Evolutionary conservation across 257 asterid genomes (phyloP).

Genomic region (Phtheirospermum japonicum): DNA sequence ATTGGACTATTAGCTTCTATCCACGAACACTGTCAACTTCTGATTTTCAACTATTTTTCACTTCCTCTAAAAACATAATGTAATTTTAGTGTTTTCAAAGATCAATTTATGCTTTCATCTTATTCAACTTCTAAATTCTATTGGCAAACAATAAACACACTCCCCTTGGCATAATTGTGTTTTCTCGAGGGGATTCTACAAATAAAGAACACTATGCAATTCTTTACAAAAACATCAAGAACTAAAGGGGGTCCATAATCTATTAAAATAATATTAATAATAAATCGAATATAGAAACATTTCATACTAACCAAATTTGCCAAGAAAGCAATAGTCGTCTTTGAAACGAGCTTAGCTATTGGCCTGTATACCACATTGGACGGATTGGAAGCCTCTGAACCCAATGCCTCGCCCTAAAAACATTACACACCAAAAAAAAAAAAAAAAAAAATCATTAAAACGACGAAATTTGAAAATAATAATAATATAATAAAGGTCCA

Average conservation of each 20-base stretch:
- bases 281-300: background rate
- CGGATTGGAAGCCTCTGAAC: constrained; percentile 28
- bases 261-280: background rate
- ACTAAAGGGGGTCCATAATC: background rate
- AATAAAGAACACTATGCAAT: background rate
- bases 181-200: constrained; percentile 1
- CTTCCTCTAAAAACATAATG: no score
- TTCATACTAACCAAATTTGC: constrained; percentile 59
- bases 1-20: background rate
- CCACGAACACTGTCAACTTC: background rate
- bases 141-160: no score
- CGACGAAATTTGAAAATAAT: background rate
- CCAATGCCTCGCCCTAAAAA: constrained; percentile 41
- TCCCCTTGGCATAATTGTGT: no score
- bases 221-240: background rate
- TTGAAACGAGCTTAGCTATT: constrained; percentile 65
- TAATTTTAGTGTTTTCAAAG: no score
- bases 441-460: constrained; percentile 3
- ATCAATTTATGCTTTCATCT: background rate
- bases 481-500: constrained; percentile 10
- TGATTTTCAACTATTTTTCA: no score
- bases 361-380: constrained; percentile 64
- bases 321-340: constrained; percentile 53
- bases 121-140: no score
- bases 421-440: constrained; percentile 16